These are phyloP conservation scores for Melaleuca alternifolia DNA, from an alignment of 345 rosid genomes.

Conservation along the genomic window DNA sequence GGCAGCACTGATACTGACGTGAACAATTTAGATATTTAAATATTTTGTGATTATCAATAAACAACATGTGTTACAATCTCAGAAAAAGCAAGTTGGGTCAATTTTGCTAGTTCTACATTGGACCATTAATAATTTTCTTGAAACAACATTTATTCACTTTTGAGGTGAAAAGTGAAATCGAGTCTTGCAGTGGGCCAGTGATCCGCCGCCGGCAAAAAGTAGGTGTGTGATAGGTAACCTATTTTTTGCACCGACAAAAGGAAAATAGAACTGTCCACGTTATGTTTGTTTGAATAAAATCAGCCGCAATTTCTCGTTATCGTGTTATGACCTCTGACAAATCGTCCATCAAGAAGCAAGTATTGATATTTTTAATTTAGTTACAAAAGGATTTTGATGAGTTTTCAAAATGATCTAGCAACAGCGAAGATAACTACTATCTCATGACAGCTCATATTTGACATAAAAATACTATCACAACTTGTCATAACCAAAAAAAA, in stretches of 20 bases:
- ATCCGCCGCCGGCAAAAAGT: not conserved
- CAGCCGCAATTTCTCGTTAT: no score
- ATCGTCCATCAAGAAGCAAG: not conserved
- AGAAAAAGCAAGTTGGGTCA: no score
- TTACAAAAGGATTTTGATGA: not conserved
- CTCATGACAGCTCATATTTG: no score
- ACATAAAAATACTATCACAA: no score
- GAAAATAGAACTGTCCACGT: no score
- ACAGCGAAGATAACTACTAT: not conserved
- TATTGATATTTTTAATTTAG: not conserved
- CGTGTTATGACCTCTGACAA: not conserved
- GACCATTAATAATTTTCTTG: not conserved
- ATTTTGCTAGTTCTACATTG: not conserved
- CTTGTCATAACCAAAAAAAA: not conserved
- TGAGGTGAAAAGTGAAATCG: not conserved
- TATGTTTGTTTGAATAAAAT: not conserved
- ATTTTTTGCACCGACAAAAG: no score
- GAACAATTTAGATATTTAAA: no score
- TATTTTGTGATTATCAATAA: no score
- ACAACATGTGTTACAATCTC: no score
- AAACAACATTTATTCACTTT: no score
- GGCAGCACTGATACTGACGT: no score
- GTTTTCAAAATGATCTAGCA: not conserved
- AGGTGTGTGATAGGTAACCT: no score
- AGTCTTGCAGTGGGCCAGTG: rapidly evolving